These are phyloP conservation scores for Alternaria sp. DNA, from an alignment of 2,329 filamentous ascomycete species.

Conservation along the genomic window DNA sequence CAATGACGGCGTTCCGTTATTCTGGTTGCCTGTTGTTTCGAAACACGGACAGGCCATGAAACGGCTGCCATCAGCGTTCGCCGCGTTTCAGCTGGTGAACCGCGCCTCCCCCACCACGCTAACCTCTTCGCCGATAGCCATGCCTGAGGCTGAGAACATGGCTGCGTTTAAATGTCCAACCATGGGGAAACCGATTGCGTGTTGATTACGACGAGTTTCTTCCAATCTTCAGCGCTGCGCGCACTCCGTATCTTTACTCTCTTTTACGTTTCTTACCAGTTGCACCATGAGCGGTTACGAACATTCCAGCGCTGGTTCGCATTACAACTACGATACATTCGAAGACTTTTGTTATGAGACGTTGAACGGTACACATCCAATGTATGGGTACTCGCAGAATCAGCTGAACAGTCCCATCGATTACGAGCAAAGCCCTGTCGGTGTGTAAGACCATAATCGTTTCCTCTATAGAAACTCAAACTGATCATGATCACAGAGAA, in stretches of 20 bases:
- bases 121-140: neutral
- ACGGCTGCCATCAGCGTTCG: slow-evolving; percentile 16
- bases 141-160: slow-evolving; percentile 6
- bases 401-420: neutral
- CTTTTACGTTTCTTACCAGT: neutral
- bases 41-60: slow-evolving; percentile 31
- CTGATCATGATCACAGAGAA: slow-evolving; percentile 22
- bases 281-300: slow-evolving; percentile 20
- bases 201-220: neutral
- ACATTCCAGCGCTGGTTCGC: slow-evolving; percentile 22
- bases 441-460: neutral
- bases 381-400: slow-evolving; percentile 1
- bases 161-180: slow-evolving; percentile 1
- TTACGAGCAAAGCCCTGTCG: neutral
- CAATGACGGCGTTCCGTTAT: slow-evolving; percentile 18
- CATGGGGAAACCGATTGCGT: neutral
- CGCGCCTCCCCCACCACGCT: slow-evolving; percentile 25
- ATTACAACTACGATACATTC: slow-evolving; percentile 6
- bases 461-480: neutral
- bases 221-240: neutral
- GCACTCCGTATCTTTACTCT: neutral
- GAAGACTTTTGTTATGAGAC: neutral
- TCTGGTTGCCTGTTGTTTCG: slow-evolving; percentile 23
- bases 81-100: slow-evolving; percentile 40
- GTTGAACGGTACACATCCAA: neutral